These are phyloP conservation scores for Saksenaea vasiformis DNA, from an alignment of 371 early-diverging fungal species.

Conservation along the genomic window DNA sequence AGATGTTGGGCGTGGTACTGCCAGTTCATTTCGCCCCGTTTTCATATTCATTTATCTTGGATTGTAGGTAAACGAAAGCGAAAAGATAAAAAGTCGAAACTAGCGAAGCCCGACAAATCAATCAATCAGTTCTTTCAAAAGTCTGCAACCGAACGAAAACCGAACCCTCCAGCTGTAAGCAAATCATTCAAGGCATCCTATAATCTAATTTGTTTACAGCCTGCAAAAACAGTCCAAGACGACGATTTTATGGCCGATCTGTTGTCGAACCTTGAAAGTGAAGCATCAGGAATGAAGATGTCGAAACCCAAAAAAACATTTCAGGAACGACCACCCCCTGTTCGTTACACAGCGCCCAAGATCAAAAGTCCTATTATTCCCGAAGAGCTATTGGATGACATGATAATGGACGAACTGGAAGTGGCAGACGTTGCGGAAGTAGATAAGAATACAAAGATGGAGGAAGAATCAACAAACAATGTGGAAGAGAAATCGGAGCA, in stretches of 20 bases:
- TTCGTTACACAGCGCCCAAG: not conserved
- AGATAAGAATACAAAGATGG: not conserved
- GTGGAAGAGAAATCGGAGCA: too few relatives aligned
- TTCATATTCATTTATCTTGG: not conserved
- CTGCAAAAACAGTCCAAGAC: conserved; percentile 15
- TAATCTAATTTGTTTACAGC: not conserved
- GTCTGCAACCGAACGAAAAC: conserved; percentile 15
- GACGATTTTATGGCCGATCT: conserved; percentile 34
- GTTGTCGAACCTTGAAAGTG: conserved; percentile 20
- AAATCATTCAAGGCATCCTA: not conserved
- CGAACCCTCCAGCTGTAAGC: conserved; percentile 12
- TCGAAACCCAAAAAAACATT: not conserved
- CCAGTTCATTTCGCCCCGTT: not conserved
- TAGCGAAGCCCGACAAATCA: conserved; percentile 25
- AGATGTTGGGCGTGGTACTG: conserved; percentile 3
- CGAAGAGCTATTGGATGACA: conserved; percentile 14
- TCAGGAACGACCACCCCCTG: not conserved
- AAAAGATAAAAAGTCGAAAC: conserved; percentile 19
- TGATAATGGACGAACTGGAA: conserved; percentile 15
- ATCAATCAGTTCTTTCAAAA: conserved; percentile 35
- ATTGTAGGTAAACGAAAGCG: conserved; percentile 30
- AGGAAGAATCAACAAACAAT: too few relatives aligned
- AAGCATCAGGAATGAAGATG: not conserved
- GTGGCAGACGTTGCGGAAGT: not conserved
- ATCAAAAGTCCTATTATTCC: not conserved